phyloP scores from a whole-genome alignment of 495 filamentous ascomycete species.

The Entonaema liquescens region DNA sequence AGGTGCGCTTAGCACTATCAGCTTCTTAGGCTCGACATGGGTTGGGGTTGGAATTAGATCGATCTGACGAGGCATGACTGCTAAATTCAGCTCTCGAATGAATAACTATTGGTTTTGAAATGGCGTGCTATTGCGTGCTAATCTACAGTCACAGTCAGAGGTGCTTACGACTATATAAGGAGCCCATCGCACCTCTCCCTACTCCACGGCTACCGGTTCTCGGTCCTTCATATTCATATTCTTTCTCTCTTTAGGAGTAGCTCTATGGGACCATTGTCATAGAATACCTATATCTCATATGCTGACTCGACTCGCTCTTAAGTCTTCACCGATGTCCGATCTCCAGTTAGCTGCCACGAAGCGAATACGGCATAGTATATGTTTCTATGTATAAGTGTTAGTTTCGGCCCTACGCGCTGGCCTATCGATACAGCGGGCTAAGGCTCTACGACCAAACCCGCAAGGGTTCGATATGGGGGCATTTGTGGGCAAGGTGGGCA shows the following conservation, averaged over 20 bases:
- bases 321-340: conserved; percentile 24
- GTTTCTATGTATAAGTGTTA: background rate
- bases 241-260: background rate
- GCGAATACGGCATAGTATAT: background rate
- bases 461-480: conserved; percentile 5
- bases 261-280: background rate
- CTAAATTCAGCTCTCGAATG: conserved; percentile 21
- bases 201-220: conserved; percentile 18
- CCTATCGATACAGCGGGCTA: background rate
- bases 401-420: background rate
- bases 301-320: conserved; percentile 14
- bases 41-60: conserved; percentile 39
- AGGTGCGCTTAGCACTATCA: conserved; percentile 42
- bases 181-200: background rate
- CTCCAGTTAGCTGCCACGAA: background rate
- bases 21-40: conserved; percentile 39
- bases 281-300: background rate
- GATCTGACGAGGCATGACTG: conserved; percentile 41
- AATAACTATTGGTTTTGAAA: conserved; percentile 7
- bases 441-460: background rate
- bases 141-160: background rate
- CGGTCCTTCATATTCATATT: conserved; percentile 2
- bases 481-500: background rate
- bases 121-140: conserved; percentile 34
- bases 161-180: conserved; percentile 31